A percentile compares a stretch with the other conserved stretches of the same genome.
Conservation (phyloP, 1,284 basidiomycete species). For the Kalmanozyma brasiliensis region DNA sequence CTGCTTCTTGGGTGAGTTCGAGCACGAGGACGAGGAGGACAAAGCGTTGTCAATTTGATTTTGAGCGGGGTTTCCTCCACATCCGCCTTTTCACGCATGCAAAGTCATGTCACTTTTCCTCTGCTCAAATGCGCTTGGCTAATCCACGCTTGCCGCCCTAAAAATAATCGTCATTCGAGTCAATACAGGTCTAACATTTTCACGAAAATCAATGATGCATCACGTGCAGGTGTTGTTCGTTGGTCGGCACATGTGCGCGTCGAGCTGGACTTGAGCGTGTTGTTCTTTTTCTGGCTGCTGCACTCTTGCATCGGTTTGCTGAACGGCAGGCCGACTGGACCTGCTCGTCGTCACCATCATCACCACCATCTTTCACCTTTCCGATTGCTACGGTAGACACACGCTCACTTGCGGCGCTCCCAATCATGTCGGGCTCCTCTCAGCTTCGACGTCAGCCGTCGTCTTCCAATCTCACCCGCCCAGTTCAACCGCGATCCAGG, state of each 20-base stretch:
- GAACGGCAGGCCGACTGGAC: not conserved
- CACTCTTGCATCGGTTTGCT: constrained; percentile 5
- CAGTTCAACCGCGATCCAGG: constrained; percentile 37
- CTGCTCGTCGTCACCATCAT: constrained; percentile 24
- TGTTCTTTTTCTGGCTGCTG: constrained; percentile 16
- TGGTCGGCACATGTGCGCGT: constrained; percentile 15
- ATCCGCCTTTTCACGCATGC: too few relatives aligned
- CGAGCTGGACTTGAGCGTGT: constrained; percentile 25
- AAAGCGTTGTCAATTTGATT: too few relatives aligned
- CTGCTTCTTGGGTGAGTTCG: not conserved
- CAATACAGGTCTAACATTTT: constrained; percentile 6
- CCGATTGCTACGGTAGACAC: constrained; percentile 1
- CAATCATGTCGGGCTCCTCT: constrained; percentile 34
- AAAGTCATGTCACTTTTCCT: not conserved
- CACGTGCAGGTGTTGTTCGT: constrained; percentile 14
- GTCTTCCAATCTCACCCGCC: constrained; percentile 27
- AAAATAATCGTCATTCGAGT: not conserved
- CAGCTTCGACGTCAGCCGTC: constrained; percentile 41
- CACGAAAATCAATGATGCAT: not conserved
- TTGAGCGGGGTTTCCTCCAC: constrained; percentile 13
- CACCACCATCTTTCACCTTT: not conserved
- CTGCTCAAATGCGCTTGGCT: constrained; percentile 5
- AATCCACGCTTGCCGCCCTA: not conserved
- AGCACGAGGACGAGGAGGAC: not conserved
- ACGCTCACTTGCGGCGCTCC: constrained; percentile 6